These are phyloP conservation scores for Coriaria nepalensis DNA, from an alignment of 306 rosid genomes.

Conservation along the genomic window DNA sequence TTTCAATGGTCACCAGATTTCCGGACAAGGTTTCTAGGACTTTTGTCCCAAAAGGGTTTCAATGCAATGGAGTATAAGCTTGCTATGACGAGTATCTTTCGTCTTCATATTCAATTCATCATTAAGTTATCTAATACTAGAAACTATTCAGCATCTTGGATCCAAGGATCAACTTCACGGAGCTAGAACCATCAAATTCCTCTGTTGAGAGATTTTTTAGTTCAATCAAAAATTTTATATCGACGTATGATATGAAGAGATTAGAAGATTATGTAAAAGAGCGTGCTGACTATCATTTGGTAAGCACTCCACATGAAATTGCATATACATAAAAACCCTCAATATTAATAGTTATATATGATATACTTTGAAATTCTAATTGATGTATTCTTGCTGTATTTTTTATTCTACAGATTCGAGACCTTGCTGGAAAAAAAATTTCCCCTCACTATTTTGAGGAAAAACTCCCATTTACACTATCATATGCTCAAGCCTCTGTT, in stretches of 20 bases:
- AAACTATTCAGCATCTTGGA: constrained; percentile 60
- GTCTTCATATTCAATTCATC: constrained; percentile 9
- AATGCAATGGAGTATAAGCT: constrained; percentile 66
- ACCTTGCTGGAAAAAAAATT: too few species aligned
- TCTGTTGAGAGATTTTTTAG: constrained; percentile 30
- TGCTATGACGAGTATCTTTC: constrained; percentile 36
- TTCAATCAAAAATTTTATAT: constrained; percentile 41
- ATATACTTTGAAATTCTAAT: not conserved
- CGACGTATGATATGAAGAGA: constrained; percentile 86
- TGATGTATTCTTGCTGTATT: constrained; percentile 1
- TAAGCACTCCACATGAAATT: constrained; percentile 24
- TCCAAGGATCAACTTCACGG: constrained; percentile 71
- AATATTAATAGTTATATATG: too few species aligned
- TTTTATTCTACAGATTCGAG: constrained; percentile 50
- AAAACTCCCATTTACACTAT: constrained; percentile 62
- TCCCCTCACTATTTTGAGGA: constrained; percentile 49
- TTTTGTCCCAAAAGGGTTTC: constrained; percentile 35
- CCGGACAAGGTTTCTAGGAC: constrained; percentile 57
- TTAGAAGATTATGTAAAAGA: constrained; percentile 75
- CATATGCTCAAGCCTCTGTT: constrained; percentile 64
- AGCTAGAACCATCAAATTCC: constrained; percentile 23
- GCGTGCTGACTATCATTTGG: constrained; percentile 76
- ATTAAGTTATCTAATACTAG: constrained; percentile 15
- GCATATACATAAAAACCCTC: too few species aligned
- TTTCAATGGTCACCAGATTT: constrained; percentile 39